Base-by-base conservation (phyloP, 441 rosid genomes). In the Pelargonium myrrhifolium region DNA sequence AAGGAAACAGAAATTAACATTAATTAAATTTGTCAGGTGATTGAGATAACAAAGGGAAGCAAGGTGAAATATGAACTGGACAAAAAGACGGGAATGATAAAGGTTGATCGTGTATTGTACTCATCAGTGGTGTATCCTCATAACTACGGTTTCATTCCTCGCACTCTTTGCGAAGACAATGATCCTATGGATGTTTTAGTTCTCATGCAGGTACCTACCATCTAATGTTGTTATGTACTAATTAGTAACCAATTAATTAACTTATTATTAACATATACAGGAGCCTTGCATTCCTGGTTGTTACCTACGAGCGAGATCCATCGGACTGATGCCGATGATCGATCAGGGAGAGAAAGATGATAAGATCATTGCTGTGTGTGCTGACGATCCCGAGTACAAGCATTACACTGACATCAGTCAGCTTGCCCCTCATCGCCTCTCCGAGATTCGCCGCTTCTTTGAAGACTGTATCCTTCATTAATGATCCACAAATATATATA, bases 401-500 rank as follows among this genome's bases (percentile, higher is more conserved):
- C 99, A 94, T 66, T 92, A 88, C 85, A 81, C 78, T 42, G 97
- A 92, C 82, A 85, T 94, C 84, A 87, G 90, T 67, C 86, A 94
- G 81, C 91, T 94, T 80, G 88, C 98, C 70, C 99, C 98, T 11
- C 99, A 94, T 72, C 97, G 98, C 65, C 87, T 94, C 69, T 88
- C 96, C 71, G 98, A 94, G 83, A 94, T 94, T 72, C 94, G 94
- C n/a, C 97, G 94, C 74, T 94, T 94, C 83, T 94, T 94, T 21
- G 98, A 94, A 78, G 98, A 94, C 84, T 94, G 99, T 92, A 94
- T 89, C 96, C 89, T n/a, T n/a, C n/a, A n/a, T n/a, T n/a, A n/a
- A n/a, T n/a, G n/a, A n/a, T n/a, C n/a, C n/a, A n/a, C n/a, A n/a
- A n/a, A n/a, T n/a, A n/a, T n/a, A n/a, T n/a, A n/a, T n/a, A n/a